These are phyloP conservation scores for Syzygium grande DNA, from an alignment of 345 rosid genomes.

Conservation along the genomic window DNA sequence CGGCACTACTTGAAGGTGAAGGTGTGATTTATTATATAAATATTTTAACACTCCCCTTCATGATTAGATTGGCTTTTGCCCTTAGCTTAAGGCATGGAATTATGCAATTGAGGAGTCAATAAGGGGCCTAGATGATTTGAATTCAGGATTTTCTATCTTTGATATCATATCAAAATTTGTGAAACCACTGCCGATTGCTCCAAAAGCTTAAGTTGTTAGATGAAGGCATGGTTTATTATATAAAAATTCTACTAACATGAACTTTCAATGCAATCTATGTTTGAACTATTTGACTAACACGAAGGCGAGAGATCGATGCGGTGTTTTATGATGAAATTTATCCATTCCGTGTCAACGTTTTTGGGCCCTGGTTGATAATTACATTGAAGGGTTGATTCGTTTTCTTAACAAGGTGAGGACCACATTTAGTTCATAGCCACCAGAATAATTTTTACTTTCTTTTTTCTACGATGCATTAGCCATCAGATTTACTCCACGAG, in stretches of 20 bases:
- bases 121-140: too few species aligned
- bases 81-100: too few species aligned
- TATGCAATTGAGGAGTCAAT: too few species aligned
- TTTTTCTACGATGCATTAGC: not conserved
- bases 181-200: too few species aligned
- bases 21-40: too few species aligned
- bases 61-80: too few species aligned
- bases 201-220: too few species aligned
- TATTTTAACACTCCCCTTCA: too few species aligned
- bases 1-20: not conserved
- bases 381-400: not conserved
- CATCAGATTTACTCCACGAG: not conserved
- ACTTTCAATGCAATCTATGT: not conserved
- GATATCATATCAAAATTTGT: too few species aligned
- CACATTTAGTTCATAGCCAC: not conserved
- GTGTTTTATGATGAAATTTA: not conserved
- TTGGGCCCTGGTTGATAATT: not conserved
- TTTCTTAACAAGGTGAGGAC: not conserved
- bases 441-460: not conserved
- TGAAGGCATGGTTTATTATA: too few species aligned
- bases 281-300: not conserved
- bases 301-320: not conserved
- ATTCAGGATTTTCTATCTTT: too few species aligned
- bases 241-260: too few species aligned
- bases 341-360: not conserved